phyloP scores from a whole-genome alignment of 2,329 filamentous ascomycete species.

The Botryotinia narcissicola region DNA sequence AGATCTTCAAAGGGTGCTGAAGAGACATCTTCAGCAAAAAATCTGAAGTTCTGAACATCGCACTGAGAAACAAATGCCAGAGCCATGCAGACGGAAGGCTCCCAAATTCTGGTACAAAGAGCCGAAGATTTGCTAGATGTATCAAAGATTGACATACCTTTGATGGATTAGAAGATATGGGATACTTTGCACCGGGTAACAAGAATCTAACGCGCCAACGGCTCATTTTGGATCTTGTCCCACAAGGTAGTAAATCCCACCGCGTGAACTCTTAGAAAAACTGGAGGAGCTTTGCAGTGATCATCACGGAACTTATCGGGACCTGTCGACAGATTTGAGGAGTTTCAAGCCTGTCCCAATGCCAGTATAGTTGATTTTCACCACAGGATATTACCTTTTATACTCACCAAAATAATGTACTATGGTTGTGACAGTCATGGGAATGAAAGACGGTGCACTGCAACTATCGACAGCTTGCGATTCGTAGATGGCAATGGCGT shows the following conservation, averaged over 20 bases:
- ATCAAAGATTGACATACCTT: neutral
- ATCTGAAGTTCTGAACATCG: neutral
- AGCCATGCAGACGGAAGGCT: neutral
- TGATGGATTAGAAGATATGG: neutral
- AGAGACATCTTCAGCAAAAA: neutral
- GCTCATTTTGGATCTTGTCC: neutral
- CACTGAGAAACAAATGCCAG: neutral
- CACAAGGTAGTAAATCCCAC: neutral
- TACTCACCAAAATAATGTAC: neutral
- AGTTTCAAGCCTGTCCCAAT: too few relatives aligned
- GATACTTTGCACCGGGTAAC: neutral
- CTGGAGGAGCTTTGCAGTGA: neutral
- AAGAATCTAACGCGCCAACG: neutral
- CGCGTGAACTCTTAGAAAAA: neutral
- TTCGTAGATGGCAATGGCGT: neutral
- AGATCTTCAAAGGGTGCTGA: neutral
- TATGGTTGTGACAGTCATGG: neutral
- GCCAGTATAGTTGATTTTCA: neutral
- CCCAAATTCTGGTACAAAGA: neutral
- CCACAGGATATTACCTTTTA: neutral
- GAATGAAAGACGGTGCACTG: neutral
- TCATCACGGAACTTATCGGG: too few relatives aligned
- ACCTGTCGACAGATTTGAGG: neutral
- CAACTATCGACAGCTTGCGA: neutral
- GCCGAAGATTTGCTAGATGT: neutral